Conservation (phyloP, 176 grass and related monocot genomes). For the Lolium rigidum region DNA sequence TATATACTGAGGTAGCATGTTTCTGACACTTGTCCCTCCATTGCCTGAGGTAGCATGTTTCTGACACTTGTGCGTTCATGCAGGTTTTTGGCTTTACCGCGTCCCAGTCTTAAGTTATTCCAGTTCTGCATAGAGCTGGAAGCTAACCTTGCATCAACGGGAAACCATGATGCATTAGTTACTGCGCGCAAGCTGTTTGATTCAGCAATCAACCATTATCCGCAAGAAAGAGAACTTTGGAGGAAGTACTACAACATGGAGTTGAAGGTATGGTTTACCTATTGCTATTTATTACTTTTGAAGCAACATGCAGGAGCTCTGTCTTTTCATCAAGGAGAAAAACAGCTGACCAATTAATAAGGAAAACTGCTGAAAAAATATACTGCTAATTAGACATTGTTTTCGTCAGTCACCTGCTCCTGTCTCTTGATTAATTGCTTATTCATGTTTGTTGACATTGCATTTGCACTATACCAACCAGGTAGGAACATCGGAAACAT, state of each 20-base stretch:
- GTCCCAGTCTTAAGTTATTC: constrained; percentile 69
- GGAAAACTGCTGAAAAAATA: background rate
- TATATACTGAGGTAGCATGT: background rate
- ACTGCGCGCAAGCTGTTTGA: constrained; percentile 61
- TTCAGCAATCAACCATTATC: constrained; percentile 49
- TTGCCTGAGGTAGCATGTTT: constrained; percentile 23
- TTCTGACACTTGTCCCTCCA: background rate
- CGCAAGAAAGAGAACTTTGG: constrained; percentile 61
- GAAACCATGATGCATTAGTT: constrained; percentile 37
- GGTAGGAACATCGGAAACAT: constrained; percentile 67
- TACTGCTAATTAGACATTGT: background rate
- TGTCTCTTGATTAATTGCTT: background rate
- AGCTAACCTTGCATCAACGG: constrained; percentile 52
- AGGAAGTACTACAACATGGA: constrained; percentile 73
- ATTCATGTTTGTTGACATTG: background rate
- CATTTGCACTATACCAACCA: constrained; percentile 18
- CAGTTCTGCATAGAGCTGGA: constrained; percentile 69
- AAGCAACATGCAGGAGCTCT: background rate
- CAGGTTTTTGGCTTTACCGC: constrained; percentile 67
- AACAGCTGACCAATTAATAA: background rate
- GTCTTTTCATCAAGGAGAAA: background rate
- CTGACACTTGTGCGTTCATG: background rate
- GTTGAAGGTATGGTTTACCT: constrained; percentile 52
- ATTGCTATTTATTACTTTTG: background rate
- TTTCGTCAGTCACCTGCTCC: background rate